Percentiles rank a stretch among this genome's conserved stretches.
These are phyloP conservation scores for Colletotrichum tamarilloi DNA, from an alignment of 2,329 filamentous ascomycete genomes.

Conservation along the genomic window DNA sequence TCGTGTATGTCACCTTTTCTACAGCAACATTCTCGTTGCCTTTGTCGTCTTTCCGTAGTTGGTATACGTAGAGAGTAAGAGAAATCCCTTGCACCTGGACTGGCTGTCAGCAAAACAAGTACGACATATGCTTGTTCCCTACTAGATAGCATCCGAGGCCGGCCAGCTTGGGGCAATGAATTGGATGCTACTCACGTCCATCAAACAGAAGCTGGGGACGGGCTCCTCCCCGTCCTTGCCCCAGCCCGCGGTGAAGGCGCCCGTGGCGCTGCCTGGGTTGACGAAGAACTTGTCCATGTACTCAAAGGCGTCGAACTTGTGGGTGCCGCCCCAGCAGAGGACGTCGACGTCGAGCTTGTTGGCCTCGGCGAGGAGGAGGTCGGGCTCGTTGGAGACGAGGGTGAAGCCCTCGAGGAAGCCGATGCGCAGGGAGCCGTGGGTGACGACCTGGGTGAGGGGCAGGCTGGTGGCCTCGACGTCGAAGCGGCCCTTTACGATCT, in stretches of 20 bases:
- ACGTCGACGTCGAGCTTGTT: slow-evolving; percentile 77
- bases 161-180: too few species aligned
- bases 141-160: too few species aligned
- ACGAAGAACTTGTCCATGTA: slow-evolving; percentile 82
- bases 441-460: slow-evolving; percentile 73
- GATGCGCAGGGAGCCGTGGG: slow-evolving; percentile 72
- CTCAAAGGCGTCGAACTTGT: slow-evolving; percentile 77
- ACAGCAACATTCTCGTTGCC: slow-evolving; percentile 84
- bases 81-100: slow-evolving; percentile 92
- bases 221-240: slow-evolving; percentile 74
- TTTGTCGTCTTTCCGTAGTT: slow-evolving; percentile 80
- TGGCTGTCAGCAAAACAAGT: slow-evolving; percentile 37
- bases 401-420: slow-evolving; percentile 77
- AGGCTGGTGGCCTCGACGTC: slow-evolving; percentile 75
- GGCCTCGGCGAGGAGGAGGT: slow-evolving; percentile 74
- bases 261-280: slow-evolving; percentile 75
- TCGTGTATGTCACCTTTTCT: slow-evolving; percentile 88
- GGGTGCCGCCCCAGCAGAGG: slow-evolving; percentile 75
- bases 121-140: not conserved
- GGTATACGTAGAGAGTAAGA: slow-evolving; percentile 94
- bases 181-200: slow-evolving; percentile 75
- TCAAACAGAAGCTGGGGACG: slow-evolving; percentile 92
- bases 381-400: slow-evolving; percentile 74
- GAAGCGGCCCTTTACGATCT: slow-evolving; percentile 75
- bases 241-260: slow-evolving; percentile 70